Conservation (phyloP, 768 basidiomycete genomes). For the Dendrothele bispora region DNA sequence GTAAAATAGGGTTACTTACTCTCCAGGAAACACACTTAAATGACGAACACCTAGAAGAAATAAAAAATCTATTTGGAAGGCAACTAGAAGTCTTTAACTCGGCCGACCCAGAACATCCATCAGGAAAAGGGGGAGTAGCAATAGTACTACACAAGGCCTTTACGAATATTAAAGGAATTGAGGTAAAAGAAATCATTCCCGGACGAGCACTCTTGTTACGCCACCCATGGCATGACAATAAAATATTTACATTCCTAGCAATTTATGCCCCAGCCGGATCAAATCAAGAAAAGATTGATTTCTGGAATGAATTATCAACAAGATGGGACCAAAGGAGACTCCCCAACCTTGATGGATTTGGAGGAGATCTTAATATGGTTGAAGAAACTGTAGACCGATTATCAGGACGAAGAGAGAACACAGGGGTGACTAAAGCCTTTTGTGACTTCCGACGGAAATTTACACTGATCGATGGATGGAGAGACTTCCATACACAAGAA, state of each 20-base stretch:
- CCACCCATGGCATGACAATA: conserved; percentile 11
- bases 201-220: conserved; percentile 12
- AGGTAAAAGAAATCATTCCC: conserved; percentile 3
- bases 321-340: not conserved
- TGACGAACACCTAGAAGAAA: not conserved
- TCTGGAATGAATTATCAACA: conserved; percentile 8
- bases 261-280: conserved; percentile 19
- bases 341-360: not conserved
- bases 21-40: conserved; percentile 24
- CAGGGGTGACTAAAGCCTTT: not conserved
- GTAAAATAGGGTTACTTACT: conserved; percentile 14
- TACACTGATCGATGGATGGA: not conserved
- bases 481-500: not conserved
- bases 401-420: not conserved
- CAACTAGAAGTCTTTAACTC: conserved; percentile 10
- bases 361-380: conserved; percentile 4
- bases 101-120: not conserved
- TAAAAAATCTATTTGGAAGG: conserved; percentile 1
- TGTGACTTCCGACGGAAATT: not conserved
- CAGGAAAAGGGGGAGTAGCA: conserved; percentile 14
- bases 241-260: conserved; percentile 11
- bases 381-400: conserved; percentile 4
- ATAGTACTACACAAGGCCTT: conserved; percentile 16
- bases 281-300: not conserved
- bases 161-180: conserved; percentile 1